These are phyloP conservation scores for Diaporthe eres DNA, from an alignment of 2,329 filamentous ascomycete species.

Conservation along the genomic window DNA sequence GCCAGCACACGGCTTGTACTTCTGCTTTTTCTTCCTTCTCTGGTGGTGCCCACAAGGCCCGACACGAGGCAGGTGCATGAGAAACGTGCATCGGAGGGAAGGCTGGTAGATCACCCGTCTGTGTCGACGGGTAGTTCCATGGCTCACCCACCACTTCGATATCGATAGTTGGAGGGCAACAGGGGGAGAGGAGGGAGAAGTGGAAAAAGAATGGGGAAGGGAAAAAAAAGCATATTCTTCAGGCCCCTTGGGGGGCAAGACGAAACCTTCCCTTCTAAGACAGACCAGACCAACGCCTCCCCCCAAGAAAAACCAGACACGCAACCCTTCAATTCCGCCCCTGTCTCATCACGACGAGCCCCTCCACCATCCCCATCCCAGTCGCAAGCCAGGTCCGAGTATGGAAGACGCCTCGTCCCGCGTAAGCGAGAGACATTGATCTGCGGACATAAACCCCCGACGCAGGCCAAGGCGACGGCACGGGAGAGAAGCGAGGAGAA, in stretches of 20 bases:
- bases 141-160: not conserved
- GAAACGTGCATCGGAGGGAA: slow-evolving; percentile 8
- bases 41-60: not conserved
- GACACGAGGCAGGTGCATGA: slow-evolving; percentile 22
- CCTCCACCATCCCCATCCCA: not conserved
- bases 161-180: not conserved
- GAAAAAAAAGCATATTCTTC: not conserved
- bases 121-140: not conserved
- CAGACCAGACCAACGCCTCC: not conserved
- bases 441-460: slow-evolving; percentile 22
- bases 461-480: slow-evolving; percentile 9
- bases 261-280: not conserved
- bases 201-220: not conserved
- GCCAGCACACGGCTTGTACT: not conserved
- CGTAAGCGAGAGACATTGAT: slow-evolving; percentile 20
- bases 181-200: not conserved
- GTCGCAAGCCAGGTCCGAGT: not conserved
- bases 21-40: not conserved
- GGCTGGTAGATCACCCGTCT: slow-evolving; percentile 4
- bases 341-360: not conserved
- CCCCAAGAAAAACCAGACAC: not conserved
- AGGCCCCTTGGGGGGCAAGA: not conserved
- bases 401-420: slow-evolving; percentile 7
- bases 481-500: not conserved
- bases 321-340: no score